Percentiles rank a stretch among this genome's conserved stretches.
These are phyloP conservation scores for Tuber microsphaerosporum DNA, from an alignment of 495 filamentous ascomycete genomes.

Conservation along the genomic window DNA sequence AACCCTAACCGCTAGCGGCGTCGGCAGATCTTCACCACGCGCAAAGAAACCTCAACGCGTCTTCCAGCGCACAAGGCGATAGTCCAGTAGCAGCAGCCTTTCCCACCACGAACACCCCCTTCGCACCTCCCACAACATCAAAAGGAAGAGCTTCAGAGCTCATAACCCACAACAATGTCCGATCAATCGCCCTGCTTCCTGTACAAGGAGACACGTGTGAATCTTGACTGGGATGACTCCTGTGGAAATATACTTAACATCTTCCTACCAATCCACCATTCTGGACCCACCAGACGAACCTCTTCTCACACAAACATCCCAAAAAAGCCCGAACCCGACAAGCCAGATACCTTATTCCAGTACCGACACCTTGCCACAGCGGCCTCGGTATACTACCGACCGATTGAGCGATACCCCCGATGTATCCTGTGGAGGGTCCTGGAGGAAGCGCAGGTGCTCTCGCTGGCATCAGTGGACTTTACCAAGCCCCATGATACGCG, in stretches of 20 bases:
- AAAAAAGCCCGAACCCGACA: conserved; percentile 42
- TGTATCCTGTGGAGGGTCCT: conserved; percentile 86
- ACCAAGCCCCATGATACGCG: conserved; percentile 58
- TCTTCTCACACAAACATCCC: conserved; percentile 40
- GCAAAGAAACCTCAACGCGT: neutral
- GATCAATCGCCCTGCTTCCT: conserved; percentile 47
- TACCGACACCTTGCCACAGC: conserved; percentile 65
- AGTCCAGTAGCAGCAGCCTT: neutral
- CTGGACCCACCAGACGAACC: conserved; percentile 41
- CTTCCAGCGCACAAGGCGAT: neutral
- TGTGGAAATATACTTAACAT: conserved; percentile 62
- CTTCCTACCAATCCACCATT: conserved; percentile 56
- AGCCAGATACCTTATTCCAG: conserved; percentile 50
- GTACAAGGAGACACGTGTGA: conserved; percentile 80
- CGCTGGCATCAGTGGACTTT: conserved; percentile 75
- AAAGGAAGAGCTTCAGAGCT: neutral
- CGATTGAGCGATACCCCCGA: conserved; percentile 63
- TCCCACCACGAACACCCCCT: neutral
- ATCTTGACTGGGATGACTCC: conserved; percentile 59
- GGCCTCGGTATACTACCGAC: conserved; percentile 77
- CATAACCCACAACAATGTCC: conserved; percentile 15
- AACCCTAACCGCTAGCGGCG: neutral
- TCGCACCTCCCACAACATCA: neutral
- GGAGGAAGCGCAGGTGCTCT: conserved; percentile 69
- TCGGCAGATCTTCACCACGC: neutral